phyloP scores from a whole-genome alignment of 805 yeast genomes.

The Geotrichum ghanense region DNA sequence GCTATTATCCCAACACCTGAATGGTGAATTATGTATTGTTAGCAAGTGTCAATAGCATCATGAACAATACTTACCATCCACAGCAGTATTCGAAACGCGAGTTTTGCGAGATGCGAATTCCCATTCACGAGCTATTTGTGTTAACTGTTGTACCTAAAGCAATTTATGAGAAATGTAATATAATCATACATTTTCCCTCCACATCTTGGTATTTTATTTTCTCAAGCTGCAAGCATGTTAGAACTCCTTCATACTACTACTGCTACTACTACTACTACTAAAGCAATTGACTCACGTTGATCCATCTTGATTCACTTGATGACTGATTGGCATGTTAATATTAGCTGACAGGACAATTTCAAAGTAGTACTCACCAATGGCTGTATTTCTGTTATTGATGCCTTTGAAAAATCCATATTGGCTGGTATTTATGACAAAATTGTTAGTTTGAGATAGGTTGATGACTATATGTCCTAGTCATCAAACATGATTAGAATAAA shows the following conservation, averaged over 20 bases:
- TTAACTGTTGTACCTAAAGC: too few species aligned
- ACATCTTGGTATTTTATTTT: constrained; percentile 7
- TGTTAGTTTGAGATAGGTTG: too few species aligned
- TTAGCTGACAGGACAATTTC: neutral
- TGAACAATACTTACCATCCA: constrained; percentile 45
- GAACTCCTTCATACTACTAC: neutral
- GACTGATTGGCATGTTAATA: too few species aligned
- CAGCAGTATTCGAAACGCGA: constrained; percentile 44
- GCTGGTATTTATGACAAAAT: too few species aligned
- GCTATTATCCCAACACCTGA: constrained; percentile 69
- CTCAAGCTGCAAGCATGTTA: constrained; percentile 9
- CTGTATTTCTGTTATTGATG: constrained; percentile 19
- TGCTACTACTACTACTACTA: too few species aligned
- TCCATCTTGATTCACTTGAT: neutral
- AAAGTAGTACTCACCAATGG: constrained; percentile 12
- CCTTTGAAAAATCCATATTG: constrained; percentile 15
- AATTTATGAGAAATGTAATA: neutral
- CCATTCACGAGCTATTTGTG: constrained; percentile 61
- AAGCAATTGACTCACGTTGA: neutral
- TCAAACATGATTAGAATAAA: too few species aligned
- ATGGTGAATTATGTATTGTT: neutral
- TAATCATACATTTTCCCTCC: neutral
- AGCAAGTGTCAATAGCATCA: neutral
- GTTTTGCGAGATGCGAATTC: constrained; percentile 82
- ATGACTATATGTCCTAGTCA: too few species aligned